Evolutionary conservation across 2,329 filamentous ascomycete species (phyloP).

Genomic region (Paecilomyces fulvus): DNA sequence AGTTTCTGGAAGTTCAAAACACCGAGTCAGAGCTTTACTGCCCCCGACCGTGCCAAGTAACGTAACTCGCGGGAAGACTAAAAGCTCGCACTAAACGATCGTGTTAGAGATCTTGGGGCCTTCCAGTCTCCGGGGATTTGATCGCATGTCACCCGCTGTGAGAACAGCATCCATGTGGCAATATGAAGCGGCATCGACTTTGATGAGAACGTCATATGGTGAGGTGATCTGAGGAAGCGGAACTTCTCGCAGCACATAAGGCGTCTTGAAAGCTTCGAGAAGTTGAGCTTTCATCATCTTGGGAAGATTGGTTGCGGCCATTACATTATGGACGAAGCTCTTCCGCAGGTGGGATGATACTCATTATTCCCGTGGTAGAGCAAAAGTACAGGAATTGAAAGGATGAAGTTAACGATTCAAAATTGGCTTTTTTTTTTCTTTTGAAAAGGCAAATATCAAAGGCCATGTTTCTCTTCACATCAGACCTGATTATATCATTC

Average conservation of each 20-base stretch:
- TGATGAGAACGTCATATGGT: conserved; percentile 37
- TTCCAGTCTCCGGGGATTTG: conserved; percentile 14
- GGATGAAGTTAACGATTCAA: no score
- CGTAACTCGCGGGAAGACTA: no score
- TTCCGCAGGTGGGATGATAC: not conserved
- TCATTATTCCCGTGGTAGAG: not conserved
- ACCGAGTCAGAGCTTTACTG: no score
- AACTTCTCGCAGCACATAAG: conserved; percentile 12
- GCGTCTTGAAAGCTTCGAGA: conserved; percentile 12
- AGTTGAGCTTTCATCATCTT: conserved; percentile 13
- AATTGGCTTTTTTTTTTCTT: no score
- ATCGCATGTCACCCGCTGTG: conserved; percentile 25
- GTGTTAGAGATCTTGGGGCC: no score
- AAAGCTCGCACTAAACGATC: no score
- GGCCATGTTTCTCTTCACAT: not conserved
- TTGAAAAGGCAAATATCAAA: not conserved
- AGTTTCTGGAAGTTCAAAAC: no score
- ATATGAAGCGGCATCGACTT: conserved; percentile 40
- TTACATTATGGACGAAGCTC: not conserved
- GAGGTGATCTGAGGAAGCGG: conserved; percentile 32
- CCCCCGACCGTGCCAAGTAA: no score
- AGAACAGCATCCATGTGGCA: conserved; percentile 38
- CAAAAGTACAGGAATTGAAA: not conserved
- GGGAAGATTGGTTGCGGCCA: conserved; percentile 1
- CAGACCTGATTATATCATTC: not conserved